Percentiles rank a stretch among this genome's conserved stretches.
Conservation (phyloP, 371 early-diverging fungal genomes). For the Phascolomyces articulosus region DNA sequence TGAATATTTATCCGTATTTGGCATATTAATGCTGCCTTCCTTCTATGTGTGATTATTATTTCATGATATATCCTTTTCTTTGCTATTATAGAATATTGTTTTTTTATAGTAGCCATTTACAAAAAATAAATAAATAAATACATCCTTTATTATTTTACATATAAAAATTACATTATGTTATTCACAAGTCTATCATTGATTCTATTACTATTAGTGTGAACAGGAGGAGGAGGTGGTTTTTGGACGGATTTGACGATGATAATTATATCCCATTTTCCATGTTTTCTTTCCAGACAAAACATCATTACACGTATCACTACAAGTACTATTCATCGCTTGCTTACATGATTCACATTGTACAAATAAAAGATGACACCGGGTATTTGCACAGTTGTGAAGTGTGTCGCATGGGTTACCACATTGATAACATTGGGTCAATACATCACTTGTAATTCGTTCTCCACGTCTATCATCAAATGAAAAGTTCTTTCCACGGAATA, state of each 20-base stretch:
- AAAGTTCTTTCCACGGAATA: constrained; percentile 79
- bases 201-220: no score
- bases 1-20: no score
- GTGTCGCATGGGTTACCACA: constrained; percentile 71
- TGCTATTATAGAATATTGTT: no score
- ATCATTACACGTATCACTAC: constrained; percentile 60
- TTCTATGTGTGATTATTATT: no score
- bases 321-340: constrained; percentile 55
- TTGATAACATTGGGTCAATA: constrained; percentile 67
- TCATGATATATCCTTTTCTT: no score
- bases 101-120: no score
- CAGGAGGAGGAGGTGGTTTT: not conserved
- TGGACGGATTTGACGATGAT: constrained; percentile 54
- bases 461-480: constrained; percentile 80
- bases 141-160: no score
- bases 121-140: no score
- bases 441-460: constrained; percentile 69
- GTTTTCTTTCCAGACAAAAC: constrained; percentile 37
- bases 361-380: constrained; percentile 69
- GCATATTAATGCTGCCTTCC: no score
- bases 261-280: constrained; percentile 44
- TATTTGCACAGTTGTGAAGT: constrained; percentile 71
- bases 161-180: no score
- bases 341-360: constrained; percentile 69
- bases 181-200: no score